Base-by-base conservation (phyloP, 805 yeast species). In the Sugiyamaella valdiviana region DNA sequence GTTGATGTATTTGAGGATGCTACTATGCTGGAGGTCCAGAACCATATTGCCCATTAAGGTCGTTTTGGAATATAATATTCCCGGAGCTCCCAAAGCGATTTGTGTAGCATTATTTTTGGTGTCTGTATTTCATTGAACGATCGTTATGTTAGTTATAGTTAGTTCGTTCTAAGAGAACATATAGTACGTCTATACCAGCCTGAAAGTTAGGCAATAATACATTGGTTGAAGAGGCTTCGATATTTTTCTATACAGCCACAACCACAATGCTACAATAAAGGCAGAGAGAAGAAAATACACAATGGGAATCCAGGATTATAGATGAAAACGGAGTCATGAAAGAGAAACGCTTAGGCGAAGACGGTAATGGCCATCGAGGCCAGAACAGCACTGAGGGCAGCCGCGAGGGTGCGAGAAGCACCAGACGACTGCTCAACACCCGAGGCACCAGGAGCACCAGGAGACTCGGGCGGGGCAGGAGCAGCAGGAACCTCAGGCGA, bases 1-100 rank as follows among this genome's bases (percentile, higher is more conserved):
- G 54, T 54, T 16, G 54, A 54, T 48, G 44, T 43, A 9, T 50
- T 44, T 26, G 51, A 48, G 21, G 41, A 44, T 17, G 42, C 22
- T 6, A n/a, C 32, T 6, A 12, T 26, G 4, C 3, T 3, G 14
- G 32, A 26, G 9, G 32, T 26, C 32, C 32, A 26, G 32, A 10
- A 12, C 7, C 32, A 26, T 26, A 26, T 26, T 12, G 32, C 32
- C 7, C 14, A 10, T 26, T 26, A 26, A 26, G 3, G n/a, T n/a
- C n/a, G n/a, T n/a, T n/a, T n/a, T n/a, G n/a, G n/a, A n/a, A n/a
- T n/a, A n/a, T n/a, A n/a, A n/a, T n/a, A n/a, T n/a, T n/a, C n/a
- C n/a, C n/a, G n/a, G n/a, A n/a, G n/a, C n/a, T n/a, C n/a, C n/a
- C n/a, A n/a, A n/a, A n/a, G n/a, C n/a, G n/a, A n/a, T n/a, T n/a